These are phyloP conservation scores for Nakazawaea peltata DNA, from an alignment of 805 yeast genomes.

Conservation along the genomic window DNA sequence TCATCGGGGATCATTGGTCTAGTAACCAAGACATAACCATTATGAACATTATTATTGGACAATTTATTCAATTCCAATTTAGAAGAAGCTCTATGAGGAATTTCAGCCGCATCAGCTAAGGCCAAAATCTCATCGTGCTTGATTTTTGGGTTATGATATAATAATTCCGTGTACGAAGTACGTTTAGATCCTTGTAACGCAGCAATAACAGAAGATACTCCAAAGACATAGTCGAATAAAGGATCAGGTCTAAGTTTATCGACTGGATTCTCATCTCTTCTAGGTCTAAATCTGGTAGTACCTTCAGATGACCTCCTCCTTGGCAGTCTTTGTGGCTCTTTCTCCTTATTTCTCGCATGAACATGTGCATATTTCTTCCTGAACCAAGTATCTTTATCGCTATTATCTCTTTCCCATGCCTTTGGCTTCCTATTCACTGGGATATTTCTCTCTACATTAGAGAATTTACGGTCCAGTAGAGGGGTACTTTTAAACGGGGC, in stretches of 20 bases:
- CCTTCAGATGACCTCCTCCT: no score
- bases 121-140: slow-evolving; percentile 32
- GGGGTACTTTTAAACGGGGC: background rate
- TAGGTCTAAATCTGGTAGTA: background rate
- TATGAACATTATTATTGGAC: slow-evolving; percentile 67
- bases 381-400: slow-evolving; percentile 57
- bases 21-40: slow-evolving; percentile 69
- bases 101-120: slow-evolving; percentile 35
- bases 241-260: slow-evolving; percentile 22
- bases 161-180: slow-evolving; percentile 40
- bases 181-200: slow-evolving; percentile 56
- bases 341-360: slow-evolving; percentile 41
- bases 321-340: background rate
- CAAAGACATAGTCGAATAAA: slow-evolving; percentile 62
- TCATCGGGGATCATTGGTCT: slow-evolving; percentile 35
- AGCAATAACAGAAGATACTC: slow-evolving; percentile 67
- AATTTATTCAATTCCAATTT: slow-evolving; percentile 51
- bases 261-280: slow-evolving; percentile 3
- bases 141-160: slow-evolving; percentile 30
- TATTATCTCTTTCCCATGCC: slow-evolving; percentile 62
- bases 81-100: slow-evolving; percentile 28
- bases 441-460: slow-evolving; percentile 34
- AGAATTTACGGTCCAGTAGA: slow-evolving; percentile 7
- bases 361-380: slow-evolving; percentile 56
- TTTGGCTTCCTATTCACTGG: slow-evolving; percentile 32